Conservation (phyloP, 108 stramenopile genomes). For the Cyclotella distinguenda region DNA sequence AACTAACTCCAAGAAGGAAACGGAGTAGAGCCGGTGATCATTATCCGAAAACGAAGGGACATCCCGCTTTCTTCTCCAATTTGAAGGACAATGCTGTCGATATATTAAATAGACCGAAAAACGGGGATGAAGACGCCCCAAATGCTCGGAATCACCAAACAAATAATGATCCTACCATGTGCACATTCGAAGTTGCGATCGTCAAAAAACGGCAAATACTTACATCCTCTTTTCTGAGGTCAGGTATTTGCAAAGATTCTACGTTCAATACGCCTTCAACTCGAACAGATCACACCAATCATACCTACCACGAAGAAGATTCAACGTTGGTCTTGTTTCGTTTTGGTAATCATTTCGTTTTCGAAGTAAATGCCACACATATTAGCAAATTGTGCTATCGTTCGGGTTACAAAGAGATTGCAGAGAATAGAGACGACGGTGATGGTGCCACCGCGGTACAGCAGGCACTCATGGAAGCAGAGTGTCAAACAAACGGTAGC, state of each 20-base stretch:
- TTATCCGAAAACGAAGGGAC: neutral
- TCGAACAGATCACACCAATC: neutral
- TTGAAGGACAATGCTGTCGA: neutral
- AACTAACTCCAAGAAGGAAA: neutral
- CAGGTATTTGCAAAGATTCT: neutral
- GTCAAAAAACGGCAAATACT: slow-evolving; percentile 4
- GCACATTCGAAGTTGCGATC: slow-evolving; percentile 37
- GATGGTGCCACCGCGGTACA: neutral
- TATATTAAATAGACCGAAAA: neutral
- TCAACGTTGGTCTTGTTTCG: slow-evolving; percentile 26
- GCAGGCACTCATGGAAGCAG: neutral
- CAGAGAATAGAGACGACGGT: neutral
- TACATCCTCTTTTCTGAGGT: neutral
- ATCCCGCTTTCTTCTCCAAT: neutral
- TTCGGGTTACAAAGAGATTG: slow-evolving; percentile 3
- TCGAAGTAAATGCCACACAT: slow-evolving; percentile 18
- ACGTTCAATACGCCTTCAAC: neutral
- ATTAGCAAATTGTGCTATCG: slow-evolving; percentile 17
- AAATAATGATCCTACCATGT: slow-evolving; percentile 39
- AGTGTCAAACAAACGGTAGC: neutral
- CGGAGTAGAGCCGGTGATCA: slow-evolving; percentile 5
- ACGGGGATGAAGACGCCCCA: neutral
- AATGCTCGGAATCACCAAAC: neutral
- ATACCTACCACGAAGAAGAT: neutral
- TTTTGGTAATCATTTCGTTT: slow-evolving; percentile 31